These are phyloP conservation scores for Globisporangium takayamanum DNA, from an alignment of 352 stramenopile genomes.

Conservation along the genomic window DNA sequence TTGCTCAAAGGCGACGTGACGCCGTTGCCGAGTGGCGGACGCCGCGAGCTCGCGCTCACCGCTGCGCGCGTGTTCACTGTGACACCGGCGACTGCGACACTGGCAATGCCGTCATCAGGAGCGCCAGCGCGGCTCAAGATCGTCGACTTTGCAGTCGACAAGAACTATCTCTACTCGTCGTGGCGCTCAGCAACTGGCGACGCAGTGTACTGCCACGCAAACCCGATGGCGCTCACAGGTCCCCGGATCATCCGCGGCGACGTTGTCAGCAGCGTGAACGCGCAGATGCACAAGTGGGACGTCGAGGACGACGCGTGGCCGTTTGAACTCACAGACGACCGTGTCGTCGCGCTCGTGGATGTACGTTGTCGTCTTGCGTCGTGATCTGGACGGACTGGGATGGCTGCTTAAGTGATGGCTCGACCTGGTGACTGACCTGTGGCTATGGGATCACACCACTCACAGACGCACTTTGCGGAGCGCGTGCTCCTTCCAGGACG, in stretches of 20 bases:
- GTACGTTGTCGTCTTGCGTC: conserved; percentile 13
- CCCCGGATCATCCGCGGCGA: conserved; percentile 46
- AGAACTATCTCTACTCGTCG: conserved; percentile 61
- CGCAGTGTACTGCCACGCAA: conserved; percentile 54
- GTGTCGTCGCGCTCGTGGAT: conserved; percentile 33
- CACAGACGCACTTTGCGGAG: conserved; percentile 49
- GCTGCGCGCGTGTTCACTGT: conserved; percentile 53
- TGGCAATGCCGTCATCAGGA: conserved; percentile 1
- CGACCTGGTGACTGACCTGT: neutral
- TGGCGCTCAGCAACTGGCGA: conserved; percentile 59
- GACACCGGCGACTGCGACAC: too few species aligned
- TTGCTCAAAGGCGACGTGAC: conserved; percentile 53
- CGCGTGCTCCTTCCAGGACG: conserved; percentile 53
- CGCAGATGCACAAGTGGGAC: conserved; percentile 64
- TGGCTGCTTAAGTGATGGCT: neutral
- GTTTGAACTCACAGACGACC: conserved; percentile 47
- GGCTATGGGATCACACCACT: neutral
- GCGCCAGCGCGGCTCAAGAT: conserved; percentile 42
- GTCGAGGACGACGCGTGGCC: conserved; percentile 46
- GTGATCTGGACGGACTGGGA: neutral
- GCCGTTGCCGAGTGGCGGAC: conserved; percentile 15
- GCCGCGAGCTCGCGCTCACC: conserved; percentile 36
- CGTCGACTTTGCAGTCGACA: conserved; percentile 67
- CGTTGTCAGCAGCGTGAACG: conserved; percentile 44
- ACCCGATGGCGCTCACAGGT: conserved; percentile 63